Evolutionary conservation across 1,284 basidiomycete species (phyloP).

Genomic region (Papiliotrema flavescens): DNA sequence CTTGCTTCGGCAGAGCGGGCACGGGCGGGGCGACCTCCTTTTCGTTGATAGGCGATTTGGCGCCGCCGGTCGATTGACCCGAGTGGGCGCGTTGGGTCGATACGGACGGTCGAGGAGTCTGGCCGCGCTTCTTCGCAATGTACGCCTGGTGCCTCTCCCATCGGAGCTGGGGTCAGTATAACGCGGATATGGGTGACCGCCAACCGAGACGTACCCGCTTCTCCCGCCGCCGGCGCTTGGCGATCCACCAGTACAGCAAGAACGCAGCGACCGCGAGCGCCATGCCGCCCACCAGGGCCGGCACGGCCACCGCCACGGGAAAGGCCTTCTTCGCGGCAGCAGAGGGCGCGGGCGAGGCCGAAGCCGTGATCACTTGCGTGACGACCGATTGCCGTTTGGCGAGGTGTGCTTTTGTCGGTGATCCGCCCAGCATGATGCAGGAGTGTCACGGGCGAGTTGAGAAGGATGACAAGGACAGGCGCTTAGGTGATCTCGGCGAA

Average conservation of each 20-base stretch:
- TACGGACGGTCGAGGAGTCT: conserved; percentile 14
- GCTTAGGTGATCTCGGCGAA: no score
- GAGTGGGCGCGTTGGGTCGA: not conserved
- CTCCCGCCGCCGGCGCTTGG: conserved; percentile 17
- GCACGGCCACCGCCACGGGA: conserved; percentile 31
- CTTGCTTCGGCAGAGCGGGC: conserved; percentile 12
- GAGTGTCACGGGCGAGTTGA: no score
- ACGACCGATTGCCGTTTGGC: conserved; percentile 3
- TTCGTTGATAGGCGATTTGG: conserved; percentile 21
- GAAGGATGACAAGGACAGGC: no score
- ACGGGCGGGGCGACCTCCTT: conserved; percentile 21
- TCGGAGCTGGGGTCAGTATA: conserved; percentile 14
- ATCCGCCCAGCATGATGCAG: no score
- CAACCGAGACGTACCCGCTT: conserved; percentile 16
- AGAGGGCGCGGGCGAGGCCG: not conserved
- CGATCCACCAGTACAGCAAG: conserved; percentile 23
- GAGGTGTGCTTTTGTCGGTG: not conserved
- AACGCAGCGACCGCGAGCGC: conserved; percentile 24
- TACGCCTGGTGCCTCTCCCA: conserved; percentile 27
- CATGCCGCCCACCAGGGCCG: conserved; percentile 34
- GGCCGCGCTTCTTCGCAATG: conserved; percentile 17
- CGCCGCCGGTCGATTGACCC: not conserved
- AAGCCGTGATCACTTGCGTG: conserved; percentile 1
- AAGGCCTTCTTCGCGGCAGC: conserved; percentile 9
- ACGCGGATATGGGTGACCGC: not conserved